Percentiles rank a stretch among this genome's conserved stretches.
Conservation (phyloP, 2,329 filamentous ascomycete genomes). For the Pseudogymnoascus sp. region DNA sequence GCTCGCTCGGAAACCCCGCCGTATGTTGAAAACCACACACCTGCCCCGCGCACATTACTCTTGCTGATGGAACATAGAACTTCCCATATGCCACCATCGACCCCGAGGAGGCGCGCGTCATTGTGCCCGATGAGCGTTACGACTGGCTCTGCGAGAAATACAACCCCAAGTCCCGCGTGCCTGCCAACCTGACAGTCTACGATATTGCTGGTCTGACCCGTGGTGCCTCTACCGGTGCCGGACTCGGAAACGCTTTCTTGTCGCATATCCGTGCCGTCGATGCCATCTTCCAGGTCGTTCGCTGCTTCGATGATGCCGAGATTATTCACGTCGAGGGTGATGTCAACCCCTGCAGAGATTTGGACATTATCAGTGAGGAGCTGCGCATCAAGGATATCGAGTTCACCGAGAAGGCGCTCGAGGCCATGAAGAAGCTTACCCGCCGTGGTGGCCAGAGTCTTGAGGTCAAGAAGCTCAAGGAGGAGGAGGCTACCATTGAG, state of each 20-base stretch:
- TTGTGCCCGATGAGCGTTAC: slow-evolving; percentile 92
- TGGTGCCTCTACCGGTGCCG: slow-evolving; percentile 92
- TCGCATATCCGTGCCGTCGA: slow-evolving; percentile 98
- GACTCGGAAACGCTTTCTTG: slow-evolving; percentile 95
- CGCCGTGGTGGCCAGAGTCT: slow-evolving; percentile 87
- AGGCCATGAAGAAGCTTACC: slow-evolving; percentile 89
- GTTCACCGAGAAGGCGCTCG: slow-evolving; percentile 92
- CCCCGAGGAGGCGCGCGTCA: slow-evolving; percentile 93
- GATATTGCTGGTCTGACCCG: slow-evolving; percentile 96
- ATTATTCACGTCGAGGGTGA: slow-evolving; percentile 99
- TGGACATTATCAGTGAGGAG: slow-evolving; percentile 96
- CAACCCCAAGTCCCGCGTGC: slow-evolving; percentile 95
- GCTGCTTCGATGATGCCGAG: slow-evolving; percentile 97
- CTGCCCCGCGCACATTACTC: not conserved
- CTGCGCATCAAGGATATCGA: slow-evolving; percentile 97
- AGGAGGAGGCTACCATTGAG: slow-evolving; percentile 88
- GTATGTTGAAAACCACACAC: slow-evolving; percentile 45
- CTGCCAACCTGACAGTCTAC: slow-evolving; percentile 95
- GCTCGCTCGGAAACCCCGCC: slow-evolving; percentile 91
- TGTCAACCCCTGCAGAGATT: slow-evolving; percentile 86
- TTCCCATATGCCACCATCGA: slow-evolving; percentile 99
- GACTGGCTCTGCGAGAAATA: slow-evolving; percentile 96
- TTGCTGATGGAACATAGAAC: slow-evolving; percentile 54
- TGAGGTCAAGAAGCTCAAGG: slow-evolving; percentile 95
- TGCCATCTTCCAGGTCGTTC: slow-evolving; percentile 94